Conservation (phyloP, 1,284 basidiomycete genomes). For the Sporisorium iseilematis-ciliati region DNA sequence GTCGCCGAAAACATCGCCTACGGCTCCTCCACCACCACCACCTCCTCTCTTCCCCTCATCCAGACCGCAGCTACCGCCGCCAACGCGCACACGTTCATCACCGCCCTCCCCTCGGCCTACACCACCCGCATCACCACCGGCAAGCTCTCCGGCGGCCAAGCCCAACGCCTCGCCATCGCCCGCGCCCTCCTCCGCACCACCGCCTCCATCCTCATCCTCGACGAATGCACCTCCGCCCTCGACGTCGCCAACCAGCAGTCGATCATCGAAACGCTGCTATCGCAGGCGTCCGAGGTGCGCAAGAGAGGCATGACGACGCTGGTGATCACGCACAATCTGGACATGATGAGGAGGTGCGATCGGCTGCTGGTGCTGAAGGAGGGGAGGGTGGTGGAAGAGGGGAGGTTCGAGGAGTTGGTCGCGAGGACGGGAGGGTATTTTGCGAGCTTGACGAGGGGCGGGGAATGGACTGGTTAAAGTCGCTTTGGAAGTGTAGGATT, state of each 20-base stretch:
- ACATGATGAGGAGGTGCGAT: slow-evolving; percentile 92
- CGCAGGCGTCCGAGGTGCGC: slow-evolving; percentile 9
- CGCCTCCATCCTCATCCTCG: slow-evolving; percentile 83
- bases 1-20: slow-evolving; percentile 62
- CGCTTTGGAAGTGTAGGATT: neutral
- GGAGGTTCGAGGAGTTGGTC: slow-evolving; percentile 78
- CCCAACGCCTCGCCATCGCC: slow-evolving; percentile 91
- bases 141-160: slow-evolving; percentile 92
- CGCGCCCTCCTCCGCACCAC: slow-evolving; percentile 82
- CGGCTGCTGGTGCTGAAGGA: slow-evolving; percentile 84
- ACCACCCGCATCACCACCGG: slow-evolving; percentile 80
- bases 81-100: slow-evolving; percentile 87
- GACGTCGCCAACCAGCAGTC: slow-evolving; percentile 72
- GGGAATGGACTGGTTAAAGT: slow-evolving; percentile 79
- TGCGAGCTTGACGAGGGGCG: slow-evolving; percentile 83
- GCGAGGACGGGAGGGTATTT: slow-evolving; percentile 80
- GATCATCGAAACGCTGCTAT: slow-evolving; percentile 81
- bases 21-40: slow-evolving; percentile 32
- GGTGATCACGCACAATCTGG: slow-evolving; percentile 92
- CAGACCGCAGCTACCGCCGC: slow-evolving; percentile 80
- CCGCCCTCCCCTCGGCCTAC: slow-evolving; percentile 83
- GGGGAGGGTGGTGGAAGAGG: slow-evolving; percentile 83
- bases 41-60: slow-evolving; percentile 73
- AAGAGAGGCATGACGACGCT: slow-evolving; percentile 77
- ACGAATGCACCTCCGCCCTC: slow-evolving; percentile 92